Percentiles rank a stretch among this genome's conserved stretches.
Conservation (phyloP, 768 basidiomycete species). For the Piloderma croceum region DNA sequence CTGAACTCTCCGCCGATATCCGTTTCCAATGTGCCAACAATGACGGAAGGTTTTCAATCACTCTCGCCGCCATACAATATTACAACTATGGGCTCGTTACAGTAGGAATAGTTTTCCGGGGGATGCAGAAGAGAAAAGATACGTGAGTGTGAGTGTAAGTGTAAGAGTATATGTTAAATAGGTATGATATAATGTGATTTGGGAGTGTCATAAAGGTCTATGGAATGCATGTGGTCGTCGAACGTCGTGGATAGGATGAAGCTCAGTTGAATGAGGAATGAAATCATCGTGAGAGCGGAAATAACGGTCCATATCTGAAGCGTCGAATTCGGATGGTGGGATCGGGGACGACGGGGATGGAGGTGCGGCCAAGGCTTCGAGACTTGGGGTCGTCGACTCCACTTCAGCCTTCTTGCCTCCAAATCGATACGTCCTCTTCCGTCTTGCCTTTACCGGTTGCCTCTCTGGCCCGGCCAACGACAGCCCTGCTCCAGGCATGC, state of each 20-base stretch:
- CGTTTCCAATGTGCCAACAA: no score
- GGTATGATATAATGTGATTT: constrained; percentile 11
- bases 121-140: no score
- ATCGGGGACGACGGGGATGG: constrained; percentile 27
- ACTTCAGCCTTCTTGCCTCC: constrained; percentile 32
- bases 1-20: no score
- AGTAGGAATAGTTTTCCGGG: no score
- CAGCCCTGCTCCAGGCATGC: constrained; percentile 31
- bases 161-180: no score
- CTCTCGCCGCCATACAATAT: no score
- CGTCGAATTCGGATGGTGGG: constrained; percentile 56
- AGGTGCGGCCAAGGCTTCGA: constrained; percentile 8
- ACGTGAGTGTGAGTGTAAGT: no score
- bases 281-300: constrained; percentile 35
- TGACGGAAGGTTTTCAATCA: no score
- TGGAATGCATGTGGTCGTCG: constrained; percentile 28
- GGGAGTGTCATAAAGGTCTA: constrained; percentile 21
- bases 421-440: constrained; percentile 69
- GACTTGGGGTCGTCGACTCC: constrained; percentile 12
- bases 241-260: constrained; percentile 15
- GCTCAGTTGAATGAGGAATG: background rate
- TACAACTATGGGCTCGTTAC: no score
- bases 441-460: constrained; percentile 62
- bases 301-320: constrained; percentile 70
- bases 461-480: constrained; percentile 36